Evolutionary conservation across 257 asterid genomes (phyloP).

Genomic region (Nicotiana sylvestris): DNA sequence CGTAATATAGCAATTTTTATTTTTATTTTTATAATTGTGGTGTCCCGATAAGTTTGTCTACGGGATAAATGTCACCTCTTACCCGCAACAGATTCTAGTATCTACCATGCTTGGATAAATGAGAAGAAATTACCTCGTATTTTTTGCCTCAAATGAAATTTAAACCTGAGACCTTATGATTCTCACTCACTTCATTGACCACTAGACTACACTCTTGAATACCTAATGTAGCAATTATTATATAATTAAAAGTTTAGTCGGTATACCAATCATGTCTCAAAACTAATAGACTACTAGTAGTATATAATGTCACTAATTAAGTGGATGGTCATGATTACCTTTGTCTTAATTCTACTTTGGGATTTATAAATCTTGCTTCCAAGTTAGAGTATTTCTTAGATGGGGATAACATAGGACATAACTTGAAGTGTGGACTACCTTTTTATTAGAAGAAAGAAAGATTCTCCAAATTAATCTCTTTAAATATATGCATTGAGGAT

Average conservation of each 20-base stretch:
- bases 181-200: no score
- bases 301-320: background rate
- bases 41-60: no score
- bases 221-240: background rate
- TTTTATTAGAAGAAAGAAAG: background rate
- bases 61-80: accelerated
- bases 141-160: no score
- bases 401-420: constrained; percentile 11
- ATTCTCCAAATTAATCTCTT: background rate
- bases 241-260: background rate
- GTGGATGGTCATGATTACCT: background rate
- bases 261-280: background rate
- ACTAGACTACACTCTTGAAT: no score
- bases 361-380: background rate
- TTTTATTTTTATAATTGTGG: no score
- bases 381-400: background rate
- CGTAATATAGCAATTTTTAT: background rate
- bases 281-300: background rate
- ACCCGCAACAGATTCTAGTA: no score
- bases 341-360: background rate
- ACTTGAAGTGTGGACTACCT: constrained; percentile 2
- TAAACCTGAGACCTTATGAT: no score
- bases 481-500: background rate
- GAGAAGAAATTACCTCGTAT: no score
- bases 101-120: no score